phyloP scores from a whole-genome alignment of 345 rosid genomes.

The Murraya paniculata region DNA sequence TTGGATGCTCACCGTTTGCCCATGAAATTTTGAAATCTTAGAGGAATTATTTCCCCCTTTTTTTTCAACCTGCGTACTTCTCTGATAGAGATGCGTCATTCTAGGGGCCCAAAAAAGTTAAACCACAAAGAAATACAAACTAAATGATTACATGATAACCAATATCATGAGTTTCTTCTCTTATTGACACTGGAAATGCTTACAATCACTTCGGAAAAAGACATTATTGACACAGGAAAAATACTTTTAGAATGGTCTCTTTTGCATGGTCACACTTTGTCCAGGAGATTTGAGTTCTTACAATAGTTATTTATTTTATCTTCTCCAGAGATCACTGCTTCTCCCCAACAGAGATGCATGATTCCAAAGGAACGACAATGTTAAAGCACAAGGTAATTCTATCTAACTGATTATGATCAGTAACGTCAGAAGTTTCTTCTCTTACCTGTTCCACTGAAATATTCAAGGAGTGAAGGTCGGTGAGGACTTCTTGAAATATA shows the following conservation, averaged over 20 bases:
- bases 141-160: background rate
- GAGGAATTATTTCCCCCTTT: too few relatives aligned
- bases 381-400: background rate
- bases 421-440: conserved; percentile 1
- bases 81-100: background rate
- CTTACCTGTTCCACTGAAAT: conserved; percentile 81
- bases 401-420: background rate
- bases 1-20: background rate
- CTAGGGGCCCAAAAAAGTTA: background rate
- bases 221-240: background rate
- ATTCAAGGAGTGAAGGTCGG: conserved; percentile 62
- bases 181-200: background rate
- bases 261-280: background rate
- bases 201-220: background rate
- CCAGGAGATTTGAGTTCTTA: background rate
- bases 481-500: conserved; percentile 60
- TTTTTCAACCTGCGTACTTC: background rate
- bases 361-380: background rate
- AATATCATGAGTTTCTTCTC: background rate
- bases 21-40: background rate
- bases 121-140: background rate
- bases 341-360: background rate
- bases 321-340: background rate
- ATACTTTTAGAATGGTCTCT: background rate
- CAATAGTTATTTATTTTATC: background rate